Evolutionary conservation across 768 basidiomycete genomes (phyloP).

Genomic region (Tylopilus plumbeoviolaceoides): DNA sequence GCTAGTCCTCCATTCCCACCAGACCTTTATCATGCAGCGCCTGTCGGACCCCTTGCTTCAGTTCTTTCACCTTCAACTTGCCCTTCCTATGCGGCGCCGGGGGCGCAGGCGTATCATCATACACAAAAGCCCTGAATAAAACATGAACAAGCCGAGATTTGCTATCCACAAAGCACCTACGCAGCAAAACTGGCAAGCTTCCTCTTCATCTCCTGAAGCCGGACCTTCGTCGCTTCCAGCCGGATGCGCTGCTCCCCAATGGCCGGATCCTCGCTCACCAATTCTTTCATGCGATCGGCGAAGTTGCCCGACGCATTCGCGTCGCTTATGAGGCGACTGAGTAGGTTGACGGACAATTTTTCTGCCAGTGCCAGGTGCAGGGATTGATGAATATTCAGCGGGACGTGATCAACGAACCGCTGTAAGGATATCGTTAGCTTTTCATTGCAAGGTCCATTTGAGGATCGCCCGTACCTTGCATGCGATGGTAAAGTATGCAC

Average conservation of each 20-base stretch:
- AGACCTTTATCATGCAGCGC: too few species aligned
- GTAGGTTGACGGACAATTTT: conserved; percentile 34
- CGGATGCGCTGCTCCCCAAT: conserved; percentile 34
- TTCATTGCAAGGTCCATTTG: background rate
- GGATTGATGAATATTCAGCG: conserved; percentile 44
- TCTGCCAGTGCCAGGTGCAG: conserved; percentile 39
- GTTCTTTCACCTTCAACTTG: too few species aligned
- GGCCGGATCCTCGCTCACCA: conserved; percentile 45
- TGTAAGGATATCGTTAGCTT: conserved; percentile 17
- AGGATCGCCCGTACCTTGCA: conserved; percentile 39
- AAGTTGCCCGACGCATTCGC: conserved; percentile 8
- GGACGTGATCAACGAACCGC: conserved; percentile 55
- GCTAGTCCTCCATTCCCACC: too few species aligned
- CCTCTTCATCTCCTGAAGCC: conserved; percentile 39
- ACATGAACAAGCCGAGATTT: background rate
- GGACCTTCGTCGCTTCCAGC: conserved; percentile 30
- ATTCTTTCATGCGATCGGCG: conserved; percentile 33
- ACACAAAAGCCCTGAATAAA: background rate
- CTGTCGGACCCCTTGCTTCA: too few species aligned
- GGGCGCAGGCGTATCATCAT: too few species aligned
- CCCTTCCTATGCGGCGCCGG: too few species aligned
- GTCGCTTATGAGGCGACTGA: conserved; percentile 30
- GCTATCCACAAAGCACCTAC: conserved; percentile 2
- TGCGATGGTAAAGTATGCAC: conserved; percentile 54
- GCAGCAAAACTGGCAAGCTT: conserved; percentile 31